Percentiles rank a stretch among this genome's conserved stretches.
These are phyloP conservation scores for Pseudonectria buxi DNA, from an alignment of 2,329 filamentous ascomycete species.

Conservation along the genomic window DNA sequence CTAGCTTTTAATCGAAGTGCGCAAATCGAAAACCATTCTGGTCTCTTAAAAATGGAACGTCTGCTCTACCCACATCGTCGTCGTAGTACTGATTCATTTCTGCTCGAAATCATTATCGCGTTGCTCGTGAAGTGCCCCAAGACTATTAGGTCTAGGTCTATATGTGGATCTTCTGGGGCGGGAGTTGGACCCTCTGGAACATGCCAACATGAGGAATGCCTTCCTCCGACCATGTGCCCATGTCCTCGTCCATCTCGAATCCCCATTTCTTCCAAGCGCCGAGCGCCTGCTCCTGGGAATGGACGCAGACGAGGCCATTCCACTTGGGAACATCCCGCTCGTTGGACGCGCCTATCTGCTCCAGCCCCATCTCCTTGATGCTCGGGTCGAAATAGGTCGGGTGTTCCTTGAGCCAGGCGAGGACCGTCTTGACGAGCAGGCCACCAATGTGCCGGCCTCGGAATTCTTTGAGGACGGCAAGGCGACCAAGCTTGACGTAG, in stretches of 20 bases:
- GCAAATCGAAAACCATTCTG: no score
- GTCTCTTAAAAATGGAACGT: no score
- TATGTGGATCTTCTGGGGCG: constrained; percentile 19
- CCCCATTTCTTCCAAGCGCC: constrained; percentile 64
- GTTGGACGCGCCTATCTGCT: constrained; percentile 33
- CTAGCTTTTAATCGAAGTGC: no score
- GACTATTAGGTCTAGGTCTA: constrained; percentile 8
- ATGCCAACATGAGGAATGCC: constrained; percentile 82
- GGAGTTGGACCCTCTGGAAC: constrained; percentile 49
- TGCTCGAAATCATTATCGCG: not conserved
- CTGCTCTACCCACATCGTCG: no score
- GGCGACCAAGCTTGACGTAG: constrained; percentile 74
- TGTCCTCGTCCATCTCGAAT: constrained; percentile 63
- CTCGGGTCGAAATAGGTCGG: constrained; percentile 47
- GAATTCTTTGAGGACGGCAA: constrained; percentile 63
- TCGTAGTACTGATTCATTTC: not conserved
- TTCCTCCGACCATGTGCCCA: constrained; percentile 78
- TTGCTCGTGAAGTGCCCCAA: constrained; percentile 2
- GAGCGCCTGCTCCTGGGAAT: constrained; percentile 65
- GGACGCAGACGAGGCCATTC: constrained; percentile 69
- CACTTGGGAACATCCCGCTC: constrained; percentile 49
- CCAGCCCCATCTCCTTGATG: constrained; percentile 38
- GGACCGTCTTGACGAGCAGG: constrained; percentile 58
- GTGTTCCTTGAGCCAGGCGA: constrained; percentile 62
- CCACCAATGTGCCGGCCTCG: constrained; percentile 59